These are phyloP conservation scores for Inga laurina DNA, from an alignment of 306 rosid species.

Conservation along the genomic window DNA sequence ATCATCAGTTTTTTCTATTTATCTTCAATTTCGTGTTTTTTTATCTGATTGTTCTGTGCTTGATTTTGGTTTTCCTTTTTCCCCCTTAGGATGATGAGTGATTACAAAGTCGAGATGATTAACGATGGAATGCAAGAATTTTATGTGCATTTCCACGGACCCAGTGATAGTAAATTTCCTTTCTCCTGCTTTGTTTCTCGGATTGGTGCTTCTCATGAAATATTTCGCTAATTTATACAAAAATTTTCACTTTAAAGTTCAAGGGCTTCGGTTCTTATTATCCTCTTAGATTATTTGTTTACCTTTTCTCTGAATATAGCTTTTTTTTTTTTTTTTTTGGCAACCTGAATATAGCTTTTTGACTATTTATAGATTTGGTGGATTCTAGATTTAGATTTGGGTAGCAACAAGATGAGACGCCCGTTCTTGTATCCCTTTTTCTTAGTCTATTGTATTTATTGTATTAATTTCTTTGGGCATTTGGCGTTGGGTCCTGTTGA, in stretches of 20 bases:
- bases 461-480: slow-evolving; percentile 15
- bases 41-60: slow-evolving; percentile 20
- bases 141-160: slow-evolving; percentile 62
- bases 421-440: background rate
- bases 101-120: slow-evolving; percentile 64
- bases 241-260: slow-evolving; percentile 17
- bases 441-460: background rate
- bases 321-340: no score
- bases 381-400: slow-evolving; percentile 25
- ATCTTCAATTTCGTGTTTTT: slow-evolving; percentile 27
- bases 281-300: background rate
- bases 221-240: slow-evolving; percentile 1
- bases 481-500: background rate
- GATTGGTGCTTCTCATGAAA: slow-evolving; percentile 7
- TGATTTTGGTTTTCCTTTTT: background rate
- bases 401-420: background rate
- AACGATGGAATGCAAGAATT: slow-evolving; percentile 71
- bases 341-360: slow-evolving; percentile 25
- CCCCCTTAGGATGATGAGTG: slow-evolving; percentile 62
- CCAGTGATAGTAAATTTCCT: slow-evolving; percentile 47
- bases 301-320: background rate
- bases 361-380: slow-evolving; percentile 37
- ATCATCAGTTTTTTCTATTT: slow-evolving; percentile 9
- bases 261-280: background rate
- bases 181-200: background rate